These are phyloP conservation scores for Balakata baccata DNA, from an alignment of 345 rosid species.

Conservation along the genomic window DNA sequence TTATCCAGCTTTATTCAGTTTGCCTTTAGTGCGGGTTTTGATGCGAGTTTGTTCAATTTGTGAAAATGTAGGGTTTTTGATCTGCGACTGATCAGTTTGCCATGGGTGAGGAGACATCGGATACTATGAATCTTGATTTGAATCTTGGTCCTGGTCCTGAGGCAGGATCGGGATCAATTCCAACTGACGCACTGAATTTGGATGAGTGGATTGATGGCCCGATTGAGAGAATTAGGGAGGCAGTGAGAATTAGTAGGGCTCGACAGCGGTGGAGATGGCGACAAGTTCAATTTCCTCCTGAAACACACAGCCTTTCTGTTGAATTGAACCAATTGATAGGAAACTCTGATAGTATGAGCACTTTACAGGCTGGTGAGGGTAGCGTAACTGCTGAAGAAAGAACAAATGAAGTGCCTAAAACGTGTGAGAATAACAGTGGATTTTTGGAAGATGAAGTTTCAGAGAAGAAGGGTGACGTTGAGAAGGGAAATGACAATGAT, in stretches of 20 bases:
- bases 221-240: conserved; percentile 51
- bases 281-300: conserved; percentile 43
- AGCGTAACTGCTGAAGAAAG: conserved; percentile 75
- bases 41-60: conserved; percentile 8
- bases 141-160: conserved; percentile 88
- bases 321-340: conserved; percentile 58
- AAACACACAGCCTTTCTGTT: conserved; percentile 47
- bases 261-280: conserved; percentile 54
- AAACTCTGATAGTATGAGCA: conserved; percentile 39
- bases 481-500: conserved; percentile 51
- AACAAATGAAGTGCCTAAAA: conserved; percentile 50
- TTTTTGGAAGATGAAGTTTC: conserved; percentile 48
- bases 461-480: conserved; percentile 53
- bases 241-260: conserved; percentile 50
- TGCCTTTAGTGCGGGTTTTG: not conserved
- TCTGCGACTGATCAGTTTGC: conserved; percentile 21
- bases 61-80: conserved; percentile 18
- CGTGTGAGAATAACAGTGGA: conserved; percentile 64
- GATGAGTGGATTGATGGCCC: conserved; percentile 60
- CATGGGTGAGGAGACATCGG: conserved; percentile 74
- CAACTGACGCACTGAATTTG: conserved; percentile 48
- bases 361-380: conserved; percentile 84
- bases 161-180: conserved; percentile 39
- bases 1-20: not conserved
- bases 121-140: conserved; percentile 94